phyloP scores from a whole-genome alignment of 1,284 basidiomycete species.

The Rhizoctonia solani region DNA sequence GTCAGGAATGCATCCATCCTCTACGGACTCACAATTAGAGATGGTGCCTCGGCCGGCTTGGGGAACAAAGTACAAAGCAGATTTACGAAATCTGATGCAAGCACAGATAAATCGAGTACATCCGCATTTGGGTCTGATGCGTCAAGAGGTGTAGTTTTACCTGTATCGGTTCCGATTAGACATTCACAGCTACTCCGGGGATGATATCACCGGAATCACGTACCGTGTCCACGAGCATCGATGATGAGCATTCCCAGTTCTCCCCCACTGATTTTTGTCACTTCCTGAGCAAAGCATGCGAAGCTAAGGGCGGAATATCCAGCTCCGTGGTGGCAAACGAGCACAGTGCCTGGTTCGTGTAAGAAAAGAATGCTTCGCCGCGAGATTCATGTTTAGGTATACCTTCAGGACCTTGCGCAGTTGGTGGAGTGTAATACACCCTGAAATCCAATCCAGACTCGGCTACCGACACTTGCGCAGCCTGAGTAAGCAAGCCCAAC shows the following conservation, averaged over 20 bases:
- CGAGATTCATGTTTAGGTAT: conserved; percentile 40
- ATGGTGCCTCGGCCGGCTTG: conserved; percentile 63
- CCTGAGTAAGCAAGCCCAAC: conserved; percentile 71
- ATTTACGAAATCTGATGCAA: conserved; percentile 72
- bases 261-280: conserved; percentile 63
- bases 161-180: no score
- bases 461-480: conserved; percentile 71
- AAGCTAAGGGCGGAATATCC: conserved; percentile 90
- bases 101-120: conserved; percentile 70
- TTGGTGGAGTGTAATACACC: conserved; percentile 70
- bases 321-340: conserved; percentile 94
- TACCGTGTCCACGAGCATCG: conserved; percentile 90
- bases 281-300: conserved; percentile 82
- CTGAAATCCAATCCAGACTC: conserved; percentile 66
- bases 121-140: conserved; percentile 49
- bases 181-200: background rate
- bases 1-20: conserved; percentile 8
- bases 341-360: conserved; percentile 61
- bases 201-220: conserved; percentile 41
- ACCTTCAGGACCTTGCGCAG: conserved; percentile 41
- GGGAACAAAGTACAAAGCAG: conserved; percentile 73
- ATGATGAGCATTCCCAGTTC: conserved; percentile 83
- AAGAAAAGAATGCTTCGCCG: conserved; percentile 27
- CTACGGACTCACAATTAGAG: conserved; percentile 64
- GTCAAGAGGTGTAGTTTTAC: conserved; percentile 56